Percentiles rank a stretch among this genome's conserved stretches.
Evolutionary conservation across 305 asterid species (phyloP).

Genomic region (Solanum hybrid): DNA sequence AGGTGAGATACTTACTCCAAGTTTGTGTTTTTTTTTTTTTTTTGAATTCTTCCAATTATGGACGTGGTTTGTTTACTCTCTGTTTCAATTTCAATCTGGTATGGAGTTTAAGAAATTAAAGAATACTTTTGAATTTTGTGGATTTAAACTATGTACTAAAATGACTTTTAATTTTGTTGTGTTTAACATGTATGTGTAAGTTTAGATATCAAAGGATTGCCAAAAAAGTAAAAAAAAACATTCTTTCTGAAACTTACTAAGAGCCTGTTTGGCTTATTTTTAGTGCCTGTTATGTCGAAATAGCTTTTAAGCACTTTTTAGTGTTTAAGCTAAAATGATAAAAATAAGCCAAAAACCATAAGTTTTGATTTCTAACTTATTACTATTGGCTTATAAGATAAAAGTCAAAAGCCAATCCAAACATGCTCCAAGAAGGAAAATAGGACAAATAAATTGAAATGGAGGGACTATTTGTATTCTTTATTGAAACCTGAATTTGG

Average conservation of each 20-base stretch:
- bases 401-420: background rate
- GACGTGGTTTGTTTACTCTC: background rate
- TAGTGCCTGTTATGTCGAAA: background rate
- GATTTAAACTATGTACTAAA: background rate
- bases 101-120: background rate
- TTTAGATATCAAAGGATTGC: background rate
- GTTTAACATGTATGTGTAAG: background rate
- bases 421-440: background rate
- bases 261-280: background rate
- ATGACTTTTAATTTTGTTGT: background rate
- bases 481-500: background rate
- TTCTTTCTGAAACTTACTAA: background rate
- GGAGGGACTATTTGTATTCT: background rate
- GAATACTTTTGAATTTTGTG: background rate
- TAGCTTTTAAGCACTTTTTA: background rate
- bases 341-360: background rate
- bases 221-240: background rate
- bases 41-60: background rate
- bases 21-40: background rate
- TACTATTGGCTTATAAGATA: background rate
- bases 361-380: background rate
- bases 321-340: background rate
- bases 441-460: background rate
- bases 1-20: conserved; percentile 26
- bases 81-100: background rate